Conservation (phyloP, 495 filamentous ascomycete species). For the Glarea lozoyensis region DNA sequence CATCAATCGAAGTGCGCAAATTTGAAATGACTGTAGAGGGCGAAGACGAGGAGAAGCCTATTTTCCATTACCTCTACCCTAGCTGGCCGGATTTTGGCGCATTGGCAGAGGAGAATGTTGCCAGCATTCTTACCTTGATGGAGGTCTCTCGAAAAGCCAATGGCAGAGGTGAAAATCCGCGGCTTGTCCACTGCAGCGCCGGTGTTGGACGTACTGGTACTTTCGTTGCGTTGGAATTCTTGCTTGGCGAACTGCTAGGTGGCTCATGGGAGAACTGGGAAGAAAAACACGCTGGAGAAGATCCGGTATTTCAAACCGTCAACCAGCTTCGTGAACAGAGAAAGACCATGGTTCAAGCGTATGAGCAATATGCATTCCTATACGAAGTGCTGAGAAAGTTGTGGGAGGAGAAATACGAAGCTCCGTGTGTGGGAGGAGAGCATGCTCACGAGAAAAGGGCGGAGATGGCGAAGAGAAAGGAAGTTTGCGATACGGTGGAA, state of each 20-base stretch:
- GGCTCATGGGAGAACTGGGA: slow-evolving; percentile 49
- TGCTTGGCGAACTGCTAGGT: slow-evolving; percentile 71
- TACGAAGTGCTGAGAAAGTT: slow-evolving; percentile 78
- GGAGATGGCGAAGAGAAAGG: too few species aligned
- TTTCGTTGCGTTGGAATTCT: slow-evolving; percentile 88
- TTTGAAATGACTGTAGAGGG: slow-evolving; percentile 31
- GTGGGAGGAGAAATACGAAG: slow-evolving; percentile 48
- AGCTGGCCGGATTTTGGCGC: slow-evolving; percentile 93
- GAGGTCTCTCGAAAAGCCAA: slow-evolving; percentile 65
- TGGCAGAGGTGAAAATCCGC: slow-evolving; percentile 55
- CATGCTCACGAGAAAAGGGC: too few species aligned
- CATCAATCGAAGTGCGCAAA: slow-evolving; percentile 44
- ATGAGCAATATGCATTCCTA: slow-evolving; percentile 78
- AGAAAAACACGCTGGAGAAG: slow-evolving; percentile 22
- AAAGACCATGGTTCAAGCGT: slow-evolving; percentile 93
- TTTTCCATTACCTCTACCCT: slow-evolving; percentile 87
- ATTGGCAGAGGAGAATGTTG: slow-evolving; percentile 69
- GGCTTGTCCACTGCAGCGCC: slow-evolving; percentile 88
- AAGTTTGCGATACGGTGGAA: too few species aligned
- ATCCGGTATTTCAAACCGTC: slow-evolving; percentile 57
- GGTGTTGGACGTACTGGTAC: slow-evolving; percentile 92
- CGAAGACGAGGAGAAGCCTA: slow-evolving; percentile 47
- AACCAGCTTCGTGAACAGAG: slow-evolving; percentile 79
- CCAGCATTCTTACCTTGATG: slow-evolving; percentile 71
- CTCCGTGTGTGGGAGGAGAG: slow-evolving; percentile 8